phyloP scores from a whole-genome alignment of 768 basidiomycete genomes.

The Suillus ampliporus region DNA sequence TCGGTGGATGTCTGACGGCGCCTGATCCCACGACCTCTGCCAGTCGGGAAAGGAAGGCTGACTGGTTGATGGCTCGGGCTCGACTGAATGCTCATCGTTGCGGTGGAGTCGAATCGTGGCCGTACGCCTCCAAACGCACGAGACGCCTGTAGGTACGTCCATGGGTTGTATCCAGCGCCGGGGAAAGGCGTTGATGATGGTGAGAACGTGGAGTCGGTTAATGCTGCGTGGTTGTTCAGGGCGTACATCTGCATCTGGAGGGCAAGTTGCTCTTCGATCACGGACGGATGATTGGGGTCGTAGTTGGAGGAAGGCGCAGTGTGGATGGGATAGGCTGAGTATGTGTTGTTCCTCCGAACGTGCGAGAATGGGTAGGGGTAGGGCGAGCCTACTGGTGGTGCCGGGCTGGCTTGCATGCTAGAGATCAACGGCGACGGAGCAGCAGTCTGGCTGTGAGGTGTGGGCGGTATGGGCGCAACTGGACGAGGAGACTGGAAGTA shows the following conservation, averaged over 20 bases:
- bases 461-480: slow-evolving; percentile 79
- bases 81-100: slow-evolving; percentile 58
- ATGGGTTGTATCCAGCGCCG: slow-evolving; percentile 65
- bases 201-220: slow-evolving; percentile 78
- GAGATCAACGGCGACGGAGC: slow-evolving; percentile 72
- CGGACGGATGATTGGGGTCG: slow-evolving; percentile 50
- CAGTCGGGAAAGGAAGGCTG: slow-evolving; percentile 54
- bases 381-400: slow-evolving; percentile 70
- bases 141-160: slow-evolving; percentile 71
- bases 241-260: slow-evolving; percentile 83
- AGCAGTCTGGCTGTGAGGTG: slow-evolving; percentile 75
- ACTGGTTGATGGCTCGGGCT: slow-evolving; percentile 41
- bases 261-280: slow-evolving; percentile 72
- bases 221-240: slow-evolving; percentile 64
- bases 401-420: slow-evolving; percentile 57
- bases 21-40: slow-evolving; percentile 51
- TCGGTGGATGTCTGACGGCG: slow-evolving; percentile 48
- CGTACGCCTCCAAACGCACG: slow-evolving; percentile 45
- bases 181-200: slow-evolving; percentile 79
- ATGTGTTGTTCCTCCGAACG: slow-evolving; percentile 59
- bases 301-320: slow-evolving; percentile 46
- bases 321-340: slow-evolving; percentile 45
- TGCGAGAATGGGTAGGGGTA: slow-evolving; percentile 82
- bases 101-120: slow-evolving; percentile 42
- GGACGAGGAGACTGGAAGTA: slow-evolving; percentile 68